These are phyloP conservation scores for Epichloe aotearoae DNA, from an alignment of 2,329 filamentous ascomycete genomes.

Conservation along the genomic window DNA sequence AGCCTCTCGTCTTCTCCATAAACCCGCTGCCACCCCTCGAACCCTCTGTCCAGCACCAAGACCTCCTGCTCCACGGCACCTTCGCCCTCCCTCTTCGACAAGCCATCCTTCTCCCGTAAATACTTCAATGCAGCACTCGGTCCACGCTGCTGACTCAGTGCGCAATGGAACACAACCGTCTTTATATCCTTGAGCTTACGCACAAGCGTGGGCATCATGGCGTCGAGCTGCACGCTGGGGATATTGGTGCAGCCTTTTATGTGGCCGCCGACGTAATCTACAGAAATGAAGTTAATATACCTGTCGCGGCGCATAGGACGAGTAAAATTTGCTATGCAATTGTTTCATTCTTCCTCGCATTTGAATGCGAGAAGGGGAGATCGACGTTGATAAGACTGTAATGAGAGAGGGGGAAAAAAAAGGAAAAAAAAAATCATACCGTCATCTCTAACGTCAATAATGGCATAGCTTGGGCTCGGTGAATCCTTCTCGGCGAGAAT, in stretches of 20 bases:
- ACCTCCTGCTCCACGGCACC: constrained; percentile 49
- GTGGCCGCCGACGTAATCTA: constrained; percentile 84
- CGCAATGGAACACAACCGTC: constrained; percentile 87
- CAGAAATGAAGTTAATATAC: neutral
- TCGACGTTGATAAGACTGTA: too few relatives aligned
- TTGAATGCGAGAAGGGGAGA: too few relatives aligned
- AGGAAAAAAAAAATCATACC: constrained; percentile 30
- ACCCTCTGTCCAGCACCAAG: constrained; percentile 71
- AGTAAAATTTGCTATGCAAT: too few relatives aligned
- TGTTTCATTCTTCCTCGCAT: too few relatives aligned
- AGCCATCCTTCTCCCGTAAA: constrained; percentile 51
- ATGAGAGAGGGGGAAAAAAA: neutral
- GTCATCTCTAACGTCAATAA: constrained; percentile 83
- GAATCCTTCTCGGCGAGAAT: constrained; percentile 38
- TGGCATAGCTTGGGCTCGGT: constrained; percentile 41
- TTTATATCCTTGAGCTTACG: constrained; percentile 64
- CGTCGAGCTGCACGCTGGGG: constrained; percentile 60
- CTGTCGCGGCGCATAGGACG: too few relatives aligned
- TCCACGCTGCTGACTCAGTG: constrained; percentile 79
- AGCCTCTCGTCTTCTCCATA: constrained; percentile 66
- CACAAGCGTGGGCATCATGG: constrained; percentile 68
- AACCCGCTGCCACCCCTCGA: constrained; percentile 76
- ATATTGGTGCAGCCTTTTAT: constrained; percentile 67
- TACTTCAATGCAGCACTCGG: constrained; percentile 75
- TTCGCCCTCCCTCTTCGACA: constrained; percentile 17